Base-by-base conservation (phyloP, 2,329 filamentous ascomycete genomes). In the Fusarium irregulare region DNA sequence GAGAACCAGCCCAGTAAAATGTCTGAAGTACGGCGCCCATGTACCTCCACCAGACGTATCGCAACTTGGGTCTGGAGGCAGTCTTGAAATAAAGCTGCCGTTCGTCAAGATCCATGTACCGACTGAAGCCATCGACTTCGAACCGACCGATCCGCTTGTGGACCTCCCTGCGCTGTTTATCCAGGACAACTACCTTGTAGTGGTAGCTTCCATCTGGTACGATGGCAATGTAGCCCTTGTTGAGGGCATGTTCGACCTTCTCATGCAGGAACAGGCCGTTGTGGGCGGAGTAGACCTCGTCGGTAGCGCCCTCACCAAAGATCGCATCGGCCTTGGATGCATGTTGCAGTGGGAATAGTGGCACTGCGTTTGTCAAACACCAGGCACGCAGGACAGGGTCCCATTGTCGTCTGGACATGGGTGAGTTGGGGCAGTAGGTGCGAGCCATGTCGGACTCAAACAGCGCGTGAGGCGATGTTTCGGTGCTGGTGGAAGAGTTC, bases 401-500 rank as follows among this genome's bases (percentile, higher is more conserved):
- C 32, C 32, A n/a, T 37, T 37, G 32, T 2, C 9, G 5, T 18
- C 9, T n/a, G 1, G 16, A 1, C 0, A 2, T 0, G 16, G 16
- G 16, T 11, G 32, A 11, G 32, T 18, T 37, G 32, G 32, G 32
- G 32, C 4, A 37, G 6, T 37, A 37, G 16, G 32, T 5, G 5
- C 16, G 32, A 37, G 16, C 5, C 32, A 37, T 37, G 5, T 37
- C 9, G 16, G 32, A 6, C 32, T 37, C 16, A 4, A 37, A 37
- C 9, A 18, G 9, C 5, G 5, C 32, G 9, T n/a, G 32, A 37
- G 9, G 8, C 4, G 16, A 34, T 18, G 16, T 18, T 5, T 0
- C 16, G 16, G 16, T 34, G 16, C 16, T 34, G 32, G 8, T 18
- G 9, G 32, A 18, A 34, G 32, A 18, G 32, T 10, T 11, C 32